phyloP scores from a whole-genome alignment of 2,329 filamentous ascomycete genomes.

The Paramyrothecium sp. region DNA sequence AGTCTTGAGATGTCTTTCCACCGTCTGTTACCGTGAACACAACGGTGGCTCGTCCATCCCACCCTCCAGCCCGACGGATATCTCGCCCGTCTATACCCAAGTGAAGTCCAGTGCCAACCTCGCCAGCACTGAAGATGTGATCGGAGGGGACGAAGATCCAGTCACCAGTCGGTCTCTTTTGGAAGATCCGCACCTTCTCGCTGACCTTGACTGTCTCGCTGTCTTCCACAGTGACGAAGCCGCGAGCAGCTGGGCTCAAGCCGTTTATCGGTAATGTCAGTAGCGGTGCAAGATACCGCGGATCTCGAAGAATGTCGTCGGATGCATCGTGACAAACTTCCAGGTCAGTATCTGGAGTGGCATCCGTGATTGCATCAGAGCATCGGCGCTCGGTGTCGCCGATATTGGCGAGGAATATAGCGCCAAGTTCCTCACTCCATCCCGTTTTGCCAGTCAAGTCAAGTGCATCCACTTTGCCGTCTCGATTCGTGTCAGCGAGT shows the following conservation, averaged over 20 bases:
- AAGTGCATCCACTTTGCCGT: conserved; percentile 24
- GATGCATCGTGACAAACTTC: conserved; percentile 31
- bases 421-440: conserved; percentile 23
- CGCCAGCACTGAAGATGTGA: conserved; percentile 21
- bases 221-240: conserved; percentile 9
- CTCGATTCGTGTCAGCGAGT: conserved; percentile 34
- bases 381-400: conserved; percentile 30
- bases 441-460: conserved; percentile 18
- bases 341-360: conserved; percentile 13
- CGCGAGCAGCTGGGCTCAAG: conserved; percentile 12
- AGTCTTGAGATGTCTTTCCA: conserved; percentile 14
- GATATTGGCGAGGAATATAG: conserved; percentile 34
- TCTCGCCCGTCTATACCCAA: conserved; percentile 33
- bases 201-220: conserved; percentile 6
- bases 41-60: conserved; percentile 25
- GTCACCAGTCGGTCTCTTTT: conserved; percentile 9
- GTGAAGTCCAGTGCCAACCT: conserved; percentile 25
- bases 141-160: conserved; percentile 22
- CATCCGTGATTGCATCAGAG: conserved; percentile 7
- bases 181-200: conserved; percentile 24
- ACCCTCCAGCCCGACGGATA: conserved; percentile 13
- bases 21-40: conserved; percentile 27
- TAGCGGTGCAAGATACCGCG: conserved; percentile 28
- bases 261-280: conserved; percentile 21
- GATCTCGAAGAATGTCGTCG: conserved; percentile 24